Evolutionary conservation across 805 yeast species (phyloP), one percentile per base, ranked within the genome.

Genomic region (Cyberlindnera amylophila): DNA sequence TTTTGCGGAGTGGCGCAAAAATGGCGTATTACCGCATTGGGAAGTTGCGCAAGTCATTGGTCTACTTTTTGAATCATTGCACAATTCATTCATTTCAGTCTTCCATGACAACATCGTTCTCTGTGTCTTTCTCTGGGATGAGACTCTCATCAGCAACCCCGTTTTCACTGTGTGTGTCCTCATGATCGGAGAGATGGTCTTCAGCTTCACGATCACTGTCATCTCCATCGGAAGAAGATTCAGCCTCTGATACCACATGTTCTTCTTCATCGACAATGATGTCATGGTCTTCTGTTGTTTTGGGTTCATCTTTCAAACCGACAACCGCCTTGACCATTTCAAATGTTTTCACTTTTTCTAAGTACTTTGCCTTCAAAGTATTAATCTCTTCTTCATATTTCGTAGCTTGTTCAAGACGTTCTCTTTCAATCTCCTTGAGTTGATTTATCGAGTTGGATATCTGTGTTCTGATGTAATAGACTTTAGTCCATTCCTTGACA

Each of bases 281-380:
- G 17, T 32, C 32, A 14, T 21, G 15, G 32, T 14, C 32, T 17
- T 35, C 32, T 6, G 19, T 30, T 6, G 21, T 30, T 32, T 32
- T 29, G 29, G 36, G 36, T n/a, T 39, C 39, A 17, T 42, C 50
- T 17, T 24, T 44, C 18, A 41, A 23, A n/a, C 47, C 51, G 4
- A 42, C 38, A 16, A 45, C 43, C 17, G 19, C 27, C 41, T 40
- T 51, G 26, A 46, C 46, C 17, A 39, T 34, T n/a, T 51, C 49
- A 21, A 49, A 46, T 39, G 40, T 42, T 6, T n/a, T 26, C n/a
- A 45, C 39, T 19, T 38, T 51, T 12, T 49, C 53, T 15, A 28
- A n/a, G 32, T 42, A 49, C 24, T 38, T 38, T 21, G 13, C 16
- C 16, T 41, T 46, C 12, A 51, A 7, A 8, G 41, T 27, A 21